phyloP scores from a whole-genome alignment of 345 rosid genomes.

The Pelargonium nanum region DNA sequence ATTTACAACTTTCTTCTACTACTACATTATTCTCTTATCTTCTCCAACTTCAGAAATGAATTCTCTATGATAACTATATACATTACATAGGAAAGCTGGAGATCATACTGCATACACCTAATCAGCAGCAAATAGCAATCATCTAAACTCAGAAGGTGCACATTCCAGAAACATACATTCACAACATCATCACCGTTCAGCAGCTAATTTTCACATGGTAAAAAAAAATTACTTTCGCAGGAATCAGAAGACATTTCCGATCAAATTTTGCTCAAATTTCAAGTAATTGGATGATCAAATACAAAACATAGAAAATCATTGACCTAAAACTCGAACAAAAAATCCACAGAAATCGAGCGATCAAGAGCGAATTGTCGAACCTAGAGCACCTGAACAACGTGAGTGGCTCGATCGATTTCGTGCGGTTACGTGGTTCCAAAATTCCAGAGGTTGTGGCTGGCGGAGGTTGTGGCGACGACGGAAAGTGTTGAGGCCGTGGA shows the following conservation, averaged over 20 bases:
- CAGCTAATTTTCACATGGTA: background rate
- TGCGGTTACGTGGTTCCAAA: background rate
- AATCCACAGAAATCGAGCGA: background rate
- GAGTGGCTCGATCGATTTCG: background rate
- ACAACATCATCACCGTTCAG: background rate
- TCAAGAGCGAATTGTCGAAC: background rate
- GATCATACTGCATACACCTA: no score
- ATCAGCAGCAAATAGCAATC: no score
- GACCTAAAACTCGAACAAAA: background rate
- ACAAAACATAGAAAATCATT: no score
- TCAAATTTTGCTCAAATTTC: background rate
- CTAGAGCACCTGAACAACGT: background rate
- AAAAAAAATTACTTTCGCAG: background rate
- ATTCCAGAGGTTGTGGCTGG: background rate
- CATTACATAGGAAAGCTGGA: no score
- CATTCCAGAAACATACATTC: no score
- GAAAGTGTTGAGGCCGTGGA: no score
- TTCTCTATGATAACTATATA: no score
- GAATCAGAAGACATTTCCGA: background rate
- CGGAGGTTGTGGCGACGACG: background rate
- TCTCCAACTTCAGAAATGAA: no score
- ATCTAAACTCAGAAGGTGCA: no score
- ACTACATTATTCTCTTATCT: no score
- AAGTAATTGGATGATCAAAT: background rate
- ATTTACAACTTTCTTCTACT: no score